These are phyloP conservation scores for Noccaea caerulescens DNA, from an alignment of 345 rosid genomes.

Conservation along the genomic window DNA sequence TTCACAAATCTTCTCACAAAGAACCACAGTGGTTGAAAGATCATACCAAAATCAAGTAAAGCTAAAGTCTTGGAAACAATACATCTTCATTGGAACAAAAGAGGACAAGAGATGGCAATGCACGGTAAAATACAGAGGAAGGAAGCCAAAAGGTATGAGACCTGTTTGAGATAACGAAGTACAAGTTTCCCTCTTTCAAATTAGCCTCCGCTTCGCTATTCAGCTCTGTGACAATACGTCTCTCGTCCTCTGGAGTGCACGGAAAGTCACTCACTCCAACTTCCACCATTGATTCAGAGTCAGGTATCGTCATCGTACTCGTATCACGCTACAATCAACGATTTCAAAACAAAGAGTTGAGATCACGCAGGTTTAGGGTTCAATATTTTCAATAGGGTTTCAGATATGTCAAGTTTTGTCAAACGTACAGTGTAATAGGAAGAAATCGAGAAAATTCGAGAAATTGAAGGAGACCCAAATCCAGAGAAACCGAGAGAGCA, in stretches of 20 bases:
- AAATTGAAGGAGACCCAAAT: constrained; percentile 27
- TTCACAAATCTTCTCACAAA: background rate
- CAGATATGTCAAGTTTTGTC: background rate
- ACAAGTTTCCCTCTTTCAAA: constrained; percentile 76
- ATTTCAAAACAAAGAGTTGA: background rate
- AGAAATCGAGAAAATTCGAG: constrained; percentile 21
- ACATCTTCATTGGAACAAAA: too few species aligned
- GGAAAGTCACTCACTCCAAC: constrained; percentile 61
- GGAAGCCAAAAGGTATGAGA: constrained; percentile 19
- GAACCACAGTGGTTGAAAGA: background rate
- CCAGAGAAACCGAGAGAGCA: constrained; percentile 24
- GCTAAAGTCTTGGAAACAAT: background rate
- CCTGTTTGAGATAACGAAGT: constrained; percentile 78
- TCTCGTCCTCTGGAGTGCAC: constrained; percentile 66
- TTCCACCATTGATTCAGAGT: constrained; percentile 58
- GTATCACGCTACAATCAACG: constrained; percentile 32
- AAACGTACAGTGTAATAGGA: constrained; percentile 40
- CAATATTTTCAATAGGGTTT: background rate
- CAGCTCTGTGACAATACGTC: constrained; percentile 61
- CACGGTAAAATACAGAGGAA: background rate
- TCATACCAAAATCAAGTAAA: background rate
- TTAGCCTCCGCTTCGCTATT: constrained; percentile 55
- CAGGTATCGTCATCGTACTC: constrained; percentile 58
- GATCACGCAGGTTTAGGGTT: background rate
- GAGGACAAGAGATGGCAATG: background rate